These are phyloP conservation scores for Saccharomyces hybrid DNA, from an alignment of 1,139 yeast species.

Conservation along the genomic window DNA sequence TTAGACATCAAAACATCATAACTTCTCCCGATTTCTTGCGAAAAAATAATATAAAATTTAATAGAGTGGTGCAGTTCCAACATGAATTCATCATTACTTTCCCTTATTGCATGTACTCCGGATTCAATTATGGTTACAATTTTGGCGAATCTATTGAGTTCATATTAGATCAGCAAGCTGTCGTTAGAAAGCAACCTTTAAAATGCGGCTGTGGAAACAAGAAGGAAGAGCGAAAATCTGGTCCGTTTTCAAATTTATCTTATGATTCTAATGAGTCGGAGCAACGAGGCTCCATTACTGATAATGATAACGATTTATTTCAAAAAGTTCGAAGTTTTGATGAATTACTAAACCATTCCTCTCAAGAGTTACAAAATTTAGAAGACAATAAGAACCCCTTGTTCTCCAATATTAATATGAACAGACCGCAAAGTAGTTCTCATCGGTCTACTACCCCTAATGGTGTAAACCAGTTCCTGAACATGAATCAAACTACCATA, in stretches of 20 bases:
- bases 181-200: conserved; percentile 49
- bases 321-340: conserved; percentile 15
- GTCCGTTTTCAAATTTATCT: background rate
- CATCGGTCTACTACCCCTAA: background rate
- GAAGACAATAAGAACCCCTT: background rate
- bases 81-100: conserved; percentile 71
- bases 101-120: conserved; percentile 81
- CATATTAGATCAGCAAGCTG: conserved; percentile 75
- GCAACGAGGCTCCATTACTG: background rate
- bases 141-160: conserved; percentile 78
- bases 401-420: background rate
- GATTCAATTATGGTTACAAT: conserved; percentile 76
- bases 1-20: conserved; percentile 21
- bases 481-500: conserved; percentile 17
- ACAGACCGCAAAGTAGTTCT: background rate
- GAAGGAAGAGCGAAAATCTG: conserved; percentile 66
- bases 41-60: conserved; percentile 50
- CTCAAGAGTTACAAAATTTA: conserved; percentile 5
- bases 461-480: conserved; percentile 13
- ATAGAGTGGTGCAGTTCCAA: conserved; percentile 58
- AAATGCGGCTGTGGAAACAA: conserved; percentile 68
- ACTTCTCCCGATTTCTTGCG: conserved; percentile 60
- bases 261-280: background rate
- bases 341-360: conserved; percentile 17
- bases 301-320: conserved; percentile 8